Evolutionary conservation across 1,284 basidiomycete species (phyloP).

Genomic region (Puccinia sorghi): DNA sequence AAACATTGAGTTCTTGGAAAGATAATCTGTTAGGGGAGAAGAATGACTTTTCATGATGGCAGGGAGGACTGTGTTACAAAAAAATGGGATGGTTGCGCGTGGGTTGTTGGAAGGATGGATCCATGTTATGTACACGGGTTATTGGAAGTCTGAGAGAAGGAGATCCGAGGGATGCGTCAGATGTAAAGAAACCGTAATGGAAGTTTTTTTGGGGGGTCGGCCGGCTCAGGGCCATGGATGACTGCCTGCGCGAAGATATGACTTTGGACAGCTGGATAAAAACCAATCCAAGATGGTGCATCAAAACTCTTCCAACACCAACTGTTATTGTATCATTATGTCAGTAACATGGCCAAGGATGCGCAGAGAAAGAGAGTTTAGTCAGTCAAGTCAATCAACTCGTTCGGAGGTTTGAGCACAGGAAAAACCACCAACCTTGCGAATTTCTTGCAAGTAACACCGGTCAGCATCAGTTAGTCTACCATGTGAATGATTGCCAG

Average conservation of each 20-base stretch:
- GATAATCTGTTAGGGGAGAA: too few relatives aligned
- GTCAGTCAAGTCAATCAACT: not conserved
- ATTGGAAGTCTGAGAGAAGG: too few relatives aligned
- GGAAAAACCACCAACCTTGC: conserved; percentile 33
- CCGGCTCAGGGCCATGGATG: not conserved
- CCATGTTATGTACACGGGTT: too few relatives aligned
- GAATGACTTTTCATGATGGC: too few relatives aligned
- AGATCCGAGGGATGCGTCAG: too few relatives aligned
- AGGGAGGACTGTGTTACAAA: too few relatives aligned
- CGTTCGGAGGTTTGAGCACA: too few relatives aligned
- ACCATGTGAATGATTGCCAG: conserved; percentile 17
- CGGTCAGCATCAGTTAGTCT: conserved; percentile 26
- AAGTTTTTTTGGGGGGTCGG: too few relatives aligned
- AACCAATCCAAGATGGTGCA: not conserved
- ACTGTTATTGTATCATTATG: not conserved
- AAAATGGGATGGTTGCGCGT: too few relatives aligned
- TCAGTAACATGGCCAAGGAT: not conserved
- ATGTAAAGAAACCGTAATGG: too few relatives aligned
- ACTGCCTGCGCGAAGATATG: not conserved
- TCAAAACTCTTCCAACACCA: not conserved
- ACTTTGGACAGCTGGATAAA: not conserved
- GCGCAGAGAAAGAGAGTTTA: not conserved
- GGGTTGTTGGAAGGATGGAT: too few relatives aligned
- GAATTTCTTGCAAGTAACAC: conserved; percentile 38
- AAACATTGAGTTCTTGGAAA: too few relatives aligned